Evolutionary conservation across 2,329 filamentous ascomycete genomes (phyloP).

Genomic region (Aspergillus candidus): DNA sequence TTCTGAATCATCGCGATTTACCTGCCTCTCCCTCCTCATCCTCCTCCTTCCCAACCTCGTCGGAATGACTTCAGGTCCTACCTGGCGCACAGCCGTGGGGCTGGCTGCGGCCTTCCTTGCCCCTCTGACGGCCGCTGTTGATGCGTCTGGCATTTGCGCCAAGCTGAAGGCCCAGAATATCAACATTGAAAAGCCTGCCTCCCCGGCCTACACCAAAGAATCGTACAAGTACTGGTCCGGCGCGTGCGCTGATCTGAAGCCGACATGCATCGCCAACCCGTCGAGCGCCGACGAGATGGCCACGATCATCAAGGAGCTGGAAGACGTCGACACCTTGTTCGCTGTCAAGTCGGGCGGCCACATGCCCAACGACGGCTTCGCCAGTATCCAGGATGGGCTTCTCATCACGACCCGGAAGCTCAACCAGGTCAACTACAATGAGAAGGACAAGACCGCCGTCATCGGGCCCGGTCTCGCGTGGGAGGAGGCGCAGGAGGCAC

Average conservation of each 20-base stretch:
- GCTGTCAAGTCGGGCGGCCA: conserved; percentile 51
- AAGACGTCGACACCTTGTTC: conserved; percentile 45
- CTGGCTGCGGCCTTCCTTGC: conserved; percentile 16
- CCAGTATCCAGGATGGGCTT: conserved; percentile 41
- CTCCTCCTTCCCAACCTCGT: too few relatives aligned
- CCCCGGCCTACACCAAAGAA: conserved; percentile 33
- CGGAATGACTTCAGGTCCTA: conserved; percentile 12
- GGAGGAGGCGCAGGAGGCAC: conserved; percentile 28
- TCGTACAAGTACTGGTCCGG: conserved; percentile 45
- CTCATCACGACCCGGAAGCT: conserved; percentile 44
- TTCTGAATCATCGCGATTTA: too few relatives aligned
- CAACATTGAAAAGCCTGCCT: conserved; percentile 26
- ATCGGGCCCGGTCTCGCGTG: conserved; percentile 33
- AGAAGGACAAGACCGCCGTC: conserved; percentile 34
- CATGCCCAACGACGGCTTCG: conserved; percentile 43
- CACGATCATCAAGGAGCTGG: conserved; percentile 47
- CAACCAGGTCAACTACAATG: conserved; percentile 31
- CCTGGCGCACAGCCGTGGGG: conserved; percentile 15
- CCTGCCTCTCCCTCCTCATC: too few relatives aligned
- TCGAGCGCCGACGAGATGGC: conserved; percentile 48
- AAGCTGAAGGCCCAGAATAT: conserved; percentile 31
- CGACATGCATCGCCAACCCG: conserved; percentile 46
- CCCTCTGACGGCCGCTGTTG: conserved; percentile 15
- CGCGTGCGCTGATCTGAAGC: conserved; percentile 37
- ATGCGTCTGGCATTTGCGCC: conserved; percentile 31